phyloP scores from a whole-genome alignment of 1,284 basidiomycete genomes.

The Gyrodon tennesseensis region DNA sequence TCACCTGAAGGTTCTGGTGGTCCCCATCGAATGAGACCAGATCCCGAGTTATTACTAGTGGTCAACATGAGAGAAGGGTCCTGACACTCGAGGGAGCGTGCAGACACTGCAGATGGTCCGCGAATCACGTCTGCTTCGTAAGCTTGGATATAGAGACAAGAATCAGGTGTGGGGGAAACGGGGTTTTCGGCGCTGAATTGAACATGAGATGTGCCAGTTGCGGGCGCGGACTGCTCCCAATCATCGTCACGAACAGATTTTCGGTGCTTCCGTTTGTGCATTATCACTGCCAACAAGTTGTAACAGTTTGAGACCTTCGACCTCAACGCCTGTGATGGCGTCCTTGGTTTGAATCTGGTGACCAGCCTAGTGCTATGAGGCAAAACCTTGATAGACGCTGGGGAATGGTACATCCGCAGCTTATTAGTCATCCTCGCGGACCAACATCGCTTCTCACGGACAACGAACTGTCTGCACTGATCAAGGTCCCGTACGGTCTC shows the following conservation, averaged over 20 bases:
- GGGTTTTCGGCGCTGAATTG: conserved; percentile 14
- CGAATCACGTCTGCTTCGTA: conserved; percentile 66
- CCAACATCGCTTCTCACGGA: neutral
- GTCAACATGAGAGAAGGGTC: conserved; percentile 22
- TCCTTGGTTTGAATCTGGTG: neutral
- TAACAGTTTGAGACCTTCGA: neutral
- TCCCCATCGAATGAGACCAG: conserved; percentile 54
- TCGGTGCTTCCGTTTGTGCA: conserved; percentile 39
- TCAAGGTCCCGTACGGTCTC: neutral
- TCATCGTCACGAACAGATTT: conserved; percentile 21
- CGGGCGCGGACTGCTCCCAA: conserved; percentile 20
- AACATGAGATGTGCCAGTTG: neutral
- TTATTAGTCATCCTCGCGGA: neutral
- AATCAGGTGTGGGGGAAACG: conserved; percentile 32
- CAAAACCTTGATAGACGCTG: too few relatives aligned
- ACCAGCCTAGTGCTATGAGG: neutral
- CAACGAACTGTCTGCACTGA: neutral
- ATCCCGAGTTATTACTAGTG: conserved; percentile 38
- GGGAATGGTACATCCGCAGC: too few relatives aligned
- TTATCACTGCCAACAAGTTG: conserved; percentile 1
- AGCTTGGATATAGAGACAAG: conserved; percentile 58
- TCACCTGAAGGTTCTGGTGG: conserved; percentile 16
- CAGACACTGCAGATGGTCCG: conserved; percentile 49
- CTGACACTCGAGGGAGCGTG: conserved; percentile 52
- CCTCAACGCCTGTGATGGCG: neutral